Evolutionary conservation across 148 eudicot genomes (phyloP).

Genomic region (Oxyria digyna): DNA sequence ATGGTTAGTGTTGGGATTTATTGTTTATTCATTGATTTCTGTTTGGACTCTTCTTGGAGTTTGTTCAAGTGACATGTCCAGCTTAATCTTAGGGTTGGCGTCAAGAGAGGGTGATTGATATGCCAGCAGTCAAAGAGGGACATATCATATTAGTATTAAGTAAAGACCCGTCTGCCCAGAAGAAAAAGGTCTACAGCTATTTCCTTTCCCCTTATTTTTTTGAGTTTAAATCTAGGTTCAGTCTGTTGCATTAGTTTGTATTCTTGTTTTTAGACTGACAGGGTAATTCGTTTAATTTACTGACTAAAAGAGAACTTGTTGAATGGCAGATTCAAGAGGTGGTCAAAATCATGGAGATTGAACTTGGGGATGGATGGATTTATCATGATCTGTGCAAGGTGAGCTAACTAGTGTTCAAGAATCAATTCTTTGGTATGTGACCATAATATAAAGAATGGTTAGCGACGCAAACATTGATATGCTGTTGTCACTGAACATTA

Average conservation of each 20-base stretch:
- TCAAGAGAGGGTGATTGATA: conserved; percentile 40
- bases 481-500: background rate
- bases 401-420: background rate
- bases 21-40: background rate
- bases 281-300: background rate
- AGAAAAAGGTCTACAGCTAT: conserved; percentile 45
- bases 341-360: conserved; percentile 79
- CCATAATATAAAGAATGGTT: background rate
- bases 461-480: background rate
- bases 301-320: background rate
- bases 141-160: conserved; percentile 54
- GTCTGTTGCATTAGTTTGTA: background rate
- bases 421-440: background rate
- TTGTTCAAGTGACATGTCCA: background rate
- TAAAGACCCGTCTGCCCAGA: conserved; percentile 54
- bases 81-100: conserved; percentile 60
- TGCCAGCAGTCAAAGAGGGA: conserved; percentile 28
- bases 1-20: conserved; percentile 34
- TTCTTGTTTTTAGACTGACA: background rate
- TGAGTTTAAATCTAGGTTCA: background rate
- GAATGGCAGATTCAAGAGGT: conserved; percentile 58
- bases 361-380: conserved; percentile 92
- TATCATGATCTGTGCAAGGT: conserved; percentile 60
- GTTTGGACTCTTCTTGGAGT: background rate
- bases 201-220: background rate